A percentile compares a stretch with the other conserved stretches of the same genome.
These are phyloP conservation scores for Trifolium repens DNA, from an alignment of 306 rosid genomes.

Conservation along the genomic window DNA sequence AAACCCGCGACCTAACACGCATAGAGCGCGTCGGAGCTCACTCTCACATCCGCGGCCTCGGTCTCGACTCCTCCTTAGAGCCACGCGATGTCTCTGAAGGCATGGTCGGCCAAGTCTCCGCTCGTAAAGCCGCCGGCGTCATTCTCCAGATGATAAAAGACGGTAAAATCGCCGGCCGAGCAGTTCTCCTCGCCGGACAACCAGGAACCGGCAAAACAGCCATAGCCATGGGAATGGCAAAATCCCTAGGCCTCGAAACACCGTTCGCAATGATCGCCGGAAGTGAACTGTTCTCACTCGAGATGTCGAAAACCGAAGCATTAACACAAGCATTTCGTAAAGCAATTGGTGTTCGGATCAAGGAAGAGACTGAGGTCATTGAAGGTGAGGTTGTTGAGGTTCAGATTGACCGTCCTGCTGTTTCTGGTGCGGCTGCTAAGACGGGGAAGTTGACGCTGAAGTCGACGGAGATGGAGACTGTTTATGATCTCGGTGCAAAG, in stretches of 20 bases:
- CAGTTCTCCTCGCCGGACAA: constrained; percentile 85
- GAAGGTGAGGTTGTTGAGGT: constrained; percentile 98
- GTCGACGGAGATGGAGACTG: constrained; percentile 98
- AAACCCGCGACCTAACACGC: constrained; percentile 89
- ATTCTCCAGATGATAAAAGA: constrained; percentile 91
- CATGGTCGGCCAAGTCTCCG: constrained; percentile 92
- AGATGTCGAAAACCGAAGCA: constrained; percentile 95
- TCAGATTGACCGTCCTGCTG: constrained; percentile 88
- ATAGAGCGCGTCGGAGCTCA: constrained; percentile 99
- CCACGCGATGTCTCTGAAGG: constrained; percentile 91
- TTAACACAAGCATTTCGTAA: constrained; percentile 87
- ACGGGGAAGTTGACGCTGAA: constrained; percentile 87
- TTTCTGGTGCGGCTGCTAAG: constrained; percentile 83
- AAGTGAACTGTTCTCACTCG: constrained; percentile 93
- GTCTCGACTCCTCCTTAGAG: constrained; percentile 86
- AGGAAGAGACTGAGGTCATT: constrained; percentile 96
- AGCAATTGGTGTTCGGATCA: constrained; percentile 91
- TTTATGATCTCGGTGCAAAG: constrained; percentile 94
- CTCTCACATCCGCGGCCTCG: constrained; percentile 97
- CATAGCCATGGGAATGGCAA: constrained; percentile 99
- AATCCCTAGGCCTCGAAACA: constrained; percentile 90
- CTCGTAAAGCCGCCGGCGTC: constrained; percentile 93
- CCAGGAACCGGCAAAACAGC: constrained; percentile 99
- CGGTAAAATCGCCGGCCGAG: constrained; percentile 94
- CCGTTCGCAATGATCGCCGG: constrained; percentile 98